These are phyloP conservation scores for Jimgerdemannia flammicorona DNA, from an alignment of 192 early-diverging fungal species.

Conservation along the genomic window DNA sequence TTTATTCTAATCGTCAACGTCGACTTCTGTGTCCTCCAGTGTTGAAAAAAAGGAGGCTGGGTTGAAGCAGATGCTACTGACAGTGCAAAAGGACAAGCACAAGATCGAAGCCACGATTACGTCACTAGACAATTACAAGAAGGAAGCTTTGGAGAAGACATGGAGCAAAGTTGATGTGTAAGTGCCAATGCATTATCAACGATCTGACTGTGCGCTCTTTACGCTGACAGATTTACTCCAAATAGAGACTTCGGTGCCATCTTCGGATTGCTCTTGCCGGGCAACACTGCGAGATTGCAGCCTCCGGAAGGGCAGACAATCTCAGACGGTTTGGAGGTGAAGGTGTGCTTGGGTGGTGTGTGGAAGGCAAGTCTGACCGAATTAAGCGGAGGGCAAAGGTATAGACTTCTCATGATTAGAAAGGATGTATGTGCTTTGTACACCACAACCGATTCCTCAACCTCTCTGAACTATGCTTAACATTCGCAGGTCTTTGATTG, in stretches of 20 bases:
- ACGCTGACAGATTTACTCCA: not conserved
- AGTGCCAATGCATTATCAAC: conserved; percentile 14
- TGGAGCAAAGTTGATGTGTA: conserved; percentile 88
- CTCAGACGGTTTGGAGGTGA: conserved; percentile 86
- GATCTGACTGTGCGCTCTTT: not conserved
- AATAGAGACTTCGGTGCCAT: conserved; percentile 93
- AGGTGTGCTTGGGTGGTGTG: conserved; percentile 91
- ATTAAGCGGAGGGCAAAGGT: conserved; percentile 95
- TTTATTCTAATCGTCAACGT: conserved; percentile 5
- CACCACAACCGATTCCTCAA: conserved; percentile 4
- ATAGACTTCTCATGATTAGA: not conserved
- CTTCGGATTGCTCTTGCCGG: conserved; percentile 91
- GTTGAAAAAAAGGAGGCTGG: conserved; percentile 87
- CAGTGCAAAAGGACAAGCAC: conserved; percentile 87
- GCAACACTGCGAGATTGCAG: conserved; percentile 85
- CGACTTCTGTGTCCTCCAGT: conserved; percentile 36
- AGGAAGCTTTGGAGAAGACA: conserved; percentile 82
- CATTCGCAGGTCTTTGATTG: conserved; percentile 93
- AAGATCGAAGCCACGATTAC: conserved; percentile 95
- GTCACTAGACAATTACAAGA: conserved; percentile 87
- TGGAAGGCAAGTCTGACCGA: conserved; percentile 98
- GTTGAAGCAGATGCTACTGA: conserved; percentile 83
- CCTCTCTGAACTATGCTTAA: too few relatives aligned
- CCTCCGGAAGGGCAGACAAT: conserved; percentile 79
- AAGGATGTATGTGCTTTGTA: too few relatives aligned